Evolutionary conservation across 1,284 basidiomycete genomes (phyloP), one percentile per base, ranked within the genome.

Genomic region (Porodaedalea pini): DNA sequence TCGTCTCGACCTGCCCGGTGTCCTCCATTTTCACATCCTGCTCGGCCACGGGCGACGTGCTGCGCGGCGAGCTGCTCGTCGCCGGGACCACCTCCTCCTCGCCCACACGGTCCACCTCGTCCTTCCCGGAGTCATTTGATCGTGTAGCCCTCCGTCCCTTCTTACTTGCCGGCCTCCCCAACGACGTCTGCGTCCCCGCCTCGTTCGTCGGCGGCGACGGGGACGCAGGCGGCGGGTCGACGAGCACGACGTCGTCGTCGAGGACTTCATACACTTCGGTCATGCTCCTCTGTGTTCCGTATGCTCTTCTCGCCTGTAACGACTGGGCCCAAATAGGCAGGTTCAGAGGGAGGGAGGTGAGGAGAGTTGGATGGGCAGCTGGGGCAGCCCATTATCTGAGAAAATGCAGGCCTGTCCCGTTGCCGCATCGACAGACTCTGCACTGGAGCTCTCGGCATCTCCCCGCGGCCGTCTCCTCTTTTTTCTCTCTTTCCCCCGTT

Each of bases 171-270:
- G n/a, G 8, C 15, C 23, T 54, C 21, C 8, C 34, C 53, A 5
- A 19, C 36, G 36, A 19, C 50, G 31, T 51, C 8, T 13, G 32
- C 29, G 31, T 51, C 8, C 6, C 15, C 29, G 27, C 49, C 29
- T 32, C 49, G 34, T 51, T 51, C 3, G 21, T 31, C 11, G 36
- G 29, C 32, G 32, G 29, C 17, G n/a, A 39, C 32, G 32, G 29
- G 4, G n/a, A 13, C 21, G 45, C 49, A n/a, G 25, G 39, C 25
- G 56, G 44, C 25, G 25, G 29, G 19, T 51, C 37, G 56, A 43
- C 17, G 34, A 51, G 37, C 11, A 34, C 40, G 31, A 39, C 29
- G 23, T 57, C 31, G 39, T 57, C 56, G 37, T 51, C 48, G 48
- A 17, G 19, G 11, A 19, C 10, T 10, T 43, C 37, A 21, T 40